Percentiles rank a stretch among this genome's conserved stretches.
Evolutionary conservation across 225 moss, liverwort and hornwort species (phyloP).

Genomic region (Asterella californica): DNA sequence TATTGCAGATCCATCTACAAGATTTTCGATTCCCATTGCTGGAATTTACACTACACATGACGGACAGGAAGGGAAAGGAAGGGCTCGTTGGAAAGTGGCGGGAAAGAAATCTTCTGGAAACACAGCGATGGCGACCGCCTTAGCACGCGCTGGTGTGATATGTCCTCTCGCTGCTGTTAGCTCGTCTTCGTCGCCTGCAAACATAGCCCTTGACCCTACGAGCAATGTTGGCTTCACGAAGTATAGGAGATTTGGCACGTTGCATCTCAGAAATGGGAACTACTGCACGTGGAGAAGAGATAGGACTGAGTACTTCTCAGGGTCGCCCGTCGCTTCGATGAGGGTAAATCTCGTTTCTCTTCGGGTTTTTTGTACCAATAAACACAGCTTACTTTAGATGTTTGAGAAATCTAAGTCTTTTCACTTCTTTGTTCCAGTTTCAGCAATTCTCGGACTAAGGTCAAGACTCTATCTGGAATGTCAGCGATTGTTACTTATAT

Average conservation of each 20-base stretch:
- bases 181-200: not conserved
- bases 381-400: not conserved
- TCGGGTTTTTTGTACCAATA: no score
- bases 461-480: not conserved
- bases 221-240: conserved; percentile 1
- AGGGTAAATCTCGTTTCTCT: not conserved
- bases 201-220: not conserved
- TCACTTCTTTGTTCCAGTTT: not conserved
- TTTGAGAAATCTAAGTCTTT: not conserved
- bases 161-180: not conserved
- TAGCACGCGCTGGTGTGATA: not conserved
- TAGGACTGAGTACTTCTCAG: not conserved
- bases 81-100: not conserved
- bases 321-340: not conserved
- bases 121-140: not conserved
- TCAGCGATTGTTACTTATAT: not conserved
- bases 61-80: not conserved
- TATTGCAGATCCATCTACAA: no score
- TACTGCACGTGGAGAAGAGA: not conserved
- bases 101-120: not conserved
- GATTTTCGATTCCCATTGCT: not conserved
- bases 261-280: not conserved
- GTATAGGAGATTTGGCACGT: not conserved
- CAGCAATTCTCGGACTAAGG: not conserved
- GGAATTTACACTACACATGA: not conserved